Conservation (phyloP, 1,284 basidiomycete species). For the Cryptococcus sp. region DNA sequence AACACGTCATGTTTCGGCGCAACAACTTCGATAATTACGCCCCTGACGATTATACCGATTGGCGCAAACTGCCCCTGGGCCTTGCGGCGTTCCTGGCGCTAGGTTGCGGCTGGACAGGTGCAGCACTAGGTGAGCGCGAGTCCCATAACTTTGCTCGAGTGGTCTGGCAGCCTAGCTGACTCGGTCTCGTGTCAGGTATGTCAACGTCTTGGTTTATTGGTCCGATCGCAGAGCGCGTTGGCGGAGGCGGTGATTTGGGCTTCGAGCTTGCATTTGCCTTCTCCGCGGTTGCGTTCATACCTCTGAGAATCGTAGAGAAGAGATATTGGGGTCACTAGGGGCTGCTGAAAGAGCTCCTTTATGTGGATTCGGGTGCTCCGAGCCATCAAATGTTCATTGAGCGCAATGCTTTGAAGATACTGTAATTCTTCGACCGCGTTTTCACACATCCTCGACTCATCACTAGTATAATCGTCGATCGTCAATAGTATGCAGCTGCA, state of each 20-base stretch:
- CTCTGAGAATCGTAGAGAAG: no score
- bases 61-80: constrained; percentile 40
- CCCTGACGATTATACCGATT: constrained; percentile 46
- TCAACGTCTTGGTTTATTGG: neutral
- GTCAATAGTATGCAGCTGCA: no score
- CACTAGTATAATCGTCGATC: no score
- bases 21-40: constrained; percentile 47
- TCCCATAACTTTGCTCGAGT: neutral
- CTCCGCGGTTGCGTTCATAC: neutral
- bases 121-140: neutral
- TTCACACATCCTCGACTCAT: no score
- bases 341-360: no score
- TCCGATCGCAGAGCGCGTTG: neutral
- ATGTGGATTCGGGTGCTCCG: no score
- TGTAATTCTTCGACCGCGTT: no score
- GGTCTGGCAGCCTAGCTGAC: neutral
- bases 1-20: constrained; percentile 52
- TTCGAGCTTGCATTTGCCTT: neutral
- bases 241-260: neutral
- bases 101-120: constrained; percentile 1
- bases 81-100: constrained; percentile 41
- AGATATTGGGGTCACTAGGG: no score
- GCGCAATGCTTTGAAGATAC: no score
- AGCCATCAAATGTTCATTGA: no score
- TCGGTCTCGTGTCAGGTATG: neutral